A percentile compares a stretch with the other conserved stretches of the same genome.
Conservation (phyloP, 169 alveolate species). For the Eimeria sp. region DNA sequence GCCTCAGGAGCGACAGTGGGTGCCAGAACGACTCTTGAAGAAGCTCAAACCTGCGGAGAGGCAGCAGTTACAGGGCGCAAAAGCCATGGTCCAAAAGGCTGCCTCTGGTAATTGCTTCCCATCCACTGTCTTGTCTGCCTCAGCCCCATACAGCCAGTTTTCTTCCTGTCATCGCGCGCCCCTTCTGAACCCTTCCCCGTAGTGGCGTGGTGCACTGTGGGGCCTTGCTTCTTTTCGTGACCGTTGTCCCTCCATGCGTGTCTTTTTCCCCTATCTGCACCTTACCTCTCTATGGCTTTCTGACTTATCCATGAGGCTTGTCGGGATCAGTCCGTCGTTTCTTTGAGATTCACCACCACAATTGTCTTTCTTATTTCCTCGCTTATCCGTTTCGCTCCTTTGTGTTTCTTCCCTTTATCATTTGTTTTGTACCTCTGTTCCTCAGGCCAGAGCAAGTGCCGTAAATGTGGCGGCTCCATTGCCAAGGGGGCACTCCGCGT, state of each 20-base stretch:
- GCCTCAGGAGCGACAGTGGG: conserved; percentile 73
- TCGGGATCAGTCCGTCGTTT: no score
- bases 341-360: neutral
- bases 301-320: neutral
- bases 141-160: neutral
- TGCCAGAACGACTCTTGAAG: conserved; percentile 67
- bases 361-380: neutral
- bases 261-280: neutral
- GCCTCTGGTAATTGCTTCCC: conserved; percentile 33
- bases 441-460: conserved; percentile 83
- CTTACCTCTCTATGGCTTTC: neutral
- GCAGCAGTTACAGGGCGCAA: conserved; percentile 43
- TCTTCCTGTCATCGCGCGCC: neutral
- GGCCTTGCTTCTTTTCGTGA: neutral
- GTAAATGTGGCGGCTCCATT: conserved; percentile 82
- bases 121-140: neutral
- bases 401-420: neutral
- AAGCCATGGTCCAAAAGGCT: conserved; percentile 74
- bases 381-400: neutral
- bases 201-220: neutral
- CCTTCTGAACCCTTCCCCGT: neutral
- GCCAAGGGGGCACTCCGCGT: conserved; percentile 78
- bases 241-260: neutral
- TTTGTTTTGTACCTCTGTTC: neutral
- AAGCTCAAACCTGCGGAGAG: conserved; percentile 27